Evolutionary conservation across 331 rosid genomes (phyloP).

Genomic region (Dryas integrifolia): DNA sequence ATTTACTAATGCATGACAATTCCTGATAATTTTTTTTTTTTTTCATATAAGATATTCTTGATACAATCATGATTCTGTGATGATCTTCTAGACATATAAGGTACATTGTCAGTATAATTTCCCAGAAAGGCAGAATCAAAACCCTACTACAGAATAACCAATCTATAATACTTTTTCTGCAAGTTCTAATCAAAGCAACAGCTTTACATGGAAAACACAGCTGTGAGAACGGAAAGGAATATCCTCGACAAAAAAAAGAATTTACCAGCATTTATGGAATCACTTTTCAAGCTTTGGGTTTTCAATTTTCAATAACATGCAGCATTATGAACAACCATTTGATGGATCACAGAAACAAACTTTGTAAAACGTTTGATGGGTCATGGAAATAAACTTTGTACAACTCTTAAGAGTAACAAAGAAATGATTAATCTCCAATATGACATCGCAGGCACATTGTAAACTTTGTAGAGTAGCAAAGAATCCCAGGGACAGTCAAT

Average conservation of each 20-base stretch:
- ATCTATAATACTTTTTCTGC: background rate
- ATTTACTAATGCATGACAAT: background rate
- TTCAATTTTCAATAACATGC: background rate
- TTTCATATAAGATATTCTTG: no score
- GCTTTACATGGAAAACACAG: background rate
- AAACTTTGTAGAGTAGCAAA: no score
- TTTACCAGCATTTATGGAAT: background rate
- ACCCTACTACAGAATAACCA: background rate
- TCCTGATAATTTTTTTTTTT: background rate
- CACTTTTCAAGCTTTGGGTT: background rate
- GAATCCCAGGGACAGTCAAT: background rate
- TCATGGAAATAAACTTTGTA: background rate
- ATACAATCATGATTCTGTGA: background rate
- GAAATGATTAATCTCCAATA: no score
- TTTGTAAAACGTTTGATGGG: background rate
- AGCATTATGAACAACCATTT: background rate
- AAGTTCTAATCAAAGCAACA: constrained; percentile 5
- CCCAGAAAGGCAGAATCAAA: background rate
- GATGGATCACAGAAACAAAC: no score
- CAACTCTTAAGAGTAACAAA: no score
- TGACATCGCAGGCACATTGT: no score
- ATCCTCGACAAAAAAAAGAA: no score
- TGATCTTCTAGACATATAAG: background rate
- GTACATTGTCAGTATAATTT: background rate
- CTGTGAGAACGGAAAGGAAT: background rate